Evolutionary conservation across 768 basidiomycete genomes (phyloP), one percentile per base, ranked within the genome.

Genomic region (Tricholomella constricta): DNA sequence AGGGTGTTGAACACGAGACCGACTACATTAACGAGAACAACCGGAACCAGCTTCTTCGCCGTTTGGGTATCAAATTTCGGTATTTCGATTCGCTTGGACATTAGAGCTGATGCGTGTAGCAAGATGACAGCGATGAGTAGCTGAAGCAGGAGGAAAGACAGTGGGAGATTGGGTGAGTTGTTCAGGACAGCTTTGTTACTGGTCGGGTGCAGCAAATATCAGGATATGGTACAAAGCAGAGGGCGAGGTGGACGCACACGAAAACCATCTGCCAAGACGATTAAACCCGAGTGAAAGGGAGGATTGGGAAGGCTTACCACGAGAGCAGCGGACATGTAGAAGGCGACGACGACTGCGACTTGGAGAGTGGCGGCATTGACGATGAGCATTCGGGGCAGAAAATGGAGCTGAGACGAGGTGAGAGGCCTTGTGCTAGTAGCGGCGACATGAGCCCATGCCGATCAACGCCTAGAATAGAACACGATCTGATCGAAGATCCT

Each of bases 141-240:
- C 64, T 90, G 88, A 31, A 83, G 63, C 44, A 88, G 69, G 6
- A 91, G 76, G 70, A 90, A 89, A 3, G 85, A 60, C 19, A 90
- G 74, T 1, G 88, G 87, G 9, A 88, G 68, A 50, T 85, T 79
- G 1, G 87, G 87, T 0, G 85, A 74, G 31, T 77, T 77, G 58
- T 79, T 89, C 44, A 91, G 69, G 22, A 89, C 87, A 12, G 85
- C 84, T 71, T 91, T 91, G 68, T 91, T 91, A 22, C 86, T 90
- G 63, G 45, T 35, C 42, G 14, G 31, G 31, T 10, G 31, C 31
- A 32, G 22, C 6, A 48, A 61, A n/a, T 52, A 42, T 56, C 51
- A 49, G 34, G 52, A 29, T 17, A 15, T 38, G 26, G 40, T 43
- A 17, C 9, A 19, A 23, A 9, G 14, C 12, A 27, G 5, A 20